These are phyloP conservation scores for Ceratonia siliqua DNA, from an alignment of 306 rosid species.

Conservation along the genomic window DNA sequence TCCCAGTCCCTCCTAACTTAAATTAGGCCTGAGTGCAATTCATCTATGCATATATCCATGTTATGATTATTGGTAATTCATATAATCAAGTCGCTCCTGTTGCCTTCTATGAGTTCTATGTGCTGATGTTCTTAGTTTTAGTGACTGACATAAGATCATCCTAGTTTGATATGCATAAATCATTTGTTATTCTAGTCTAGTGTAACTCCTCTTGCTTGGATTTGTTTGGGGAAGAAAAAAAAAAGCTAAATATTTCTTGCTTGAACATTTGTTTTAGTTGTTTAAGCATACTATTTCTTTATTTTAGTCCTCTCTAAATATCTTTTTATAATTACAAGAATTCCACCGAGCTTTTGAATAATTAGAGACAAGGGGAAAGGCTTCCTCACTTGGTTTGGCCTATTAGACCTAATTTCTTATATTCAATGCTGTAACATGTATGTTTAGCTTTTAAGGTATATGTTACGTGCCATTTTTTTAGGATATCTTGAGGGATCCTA, in stretches of 20 bases:
- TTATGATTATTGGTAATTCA: constrained; percentile 12
- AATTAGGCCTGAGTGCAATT: neutral
- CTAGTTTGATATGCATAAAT: constrained; percentile 19
- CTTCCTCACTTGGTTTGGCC: constrained; percentile 9
- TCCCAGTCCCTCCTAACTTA: neutral
- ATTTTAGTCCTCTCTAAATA: neutral
- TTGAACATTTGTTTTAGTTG: constrained; percentile 23
- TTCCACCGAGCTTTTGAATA: constrained; percentile 29
- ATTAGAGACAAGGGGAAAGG: neutral
- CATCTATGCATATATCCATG: constrained; percentile 21
- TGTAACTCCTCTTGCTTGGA: constrained; percentile 8
- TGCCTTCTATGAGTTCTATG: neutral
- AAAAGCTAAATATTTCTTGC: constrained; percentile 17
- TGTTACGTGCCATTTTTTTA: too few relatives aligned
- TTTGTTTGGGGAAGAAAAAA: constrained; percentile 20
- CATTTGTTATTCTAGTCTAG: constrained; percentile 10
- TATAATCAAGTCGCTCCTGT: constrained; percentile 7
- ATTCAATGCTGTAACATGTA: neutral
- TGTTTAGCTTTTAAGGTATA: neutral
- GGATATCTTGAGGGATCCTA: too few relatives aligned
- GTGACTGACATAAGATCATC: constrained; percentile 3
- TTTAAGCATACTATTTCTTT: constrained; percentile 24
- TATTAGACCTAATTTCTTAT: constrained; percentile 3
- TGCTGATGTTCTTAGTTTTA: constrained; percentile 10
- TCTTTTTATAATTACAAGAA: constrained; percentile 15